Evolutionary conservation across 2,329 filamentous ascomycete species (phyloP).

Genomic region (Trichoderma citrinoviride): DNA sequence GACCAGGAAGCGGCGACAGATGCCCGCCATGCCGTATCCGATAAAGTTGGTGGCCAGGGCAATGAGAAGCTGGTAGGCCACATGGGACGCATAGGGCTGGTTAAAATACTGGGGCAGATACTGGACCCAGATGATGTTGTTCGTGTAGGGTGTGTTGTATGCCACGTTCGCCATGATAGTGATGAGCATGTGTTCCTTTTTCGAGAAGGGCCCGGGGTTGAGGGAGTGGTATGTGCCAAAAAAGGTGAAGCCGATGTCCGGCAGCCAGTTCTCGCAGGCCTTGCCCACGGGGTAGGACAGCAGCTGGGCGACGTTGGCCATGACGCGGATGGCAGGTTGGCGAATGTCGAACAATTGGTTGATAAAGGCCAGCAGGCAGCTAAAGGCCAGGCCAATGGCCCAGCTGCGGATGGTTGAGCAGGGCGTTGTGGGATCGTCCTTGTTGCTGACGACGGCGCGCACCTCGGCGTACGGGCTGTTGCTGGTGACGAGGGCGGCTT

Average conservation of each 20-base stretch:
- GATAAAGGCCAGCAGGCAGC: conserved; percentile 47
- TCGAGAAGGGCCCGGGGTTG: conserved; percentile 56
- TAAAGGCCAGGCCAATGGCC: conserved; percentile 52
- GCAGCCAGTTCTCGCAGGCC: conserved; percentile 49
- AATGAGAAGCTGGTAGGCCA: conserved; percentile 55
- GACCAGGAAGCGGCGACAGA: conserved; percentile 53
- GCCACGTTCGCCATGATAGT: conserved; percentile 62
- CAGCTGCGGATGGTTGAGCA: conserved; percentile 56
- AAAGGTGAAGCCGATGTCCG: conserved; percentile 49
- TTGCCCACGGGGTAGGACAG: conserved; percentile 56
- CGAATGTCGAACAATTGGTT: conserved; percentile 60
- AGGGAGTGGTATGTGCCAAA: conserved; percentile 47
- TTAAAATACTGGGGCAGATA: conserved; percentile 53
- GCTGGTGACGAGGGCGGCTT: conserved; percentile 53
- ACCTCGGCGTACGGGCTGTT: conserved; percentile 59
- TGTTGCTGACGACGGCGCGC: conserved; percentile 55
- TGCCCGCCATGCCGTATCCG: conserved; percentile 58
- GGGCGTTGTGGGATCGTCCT: conserved; percentile 49
- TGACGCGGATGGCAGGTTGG: conserved; percentile 53
- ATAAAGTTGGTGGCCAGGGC: conserved; percentile 56
- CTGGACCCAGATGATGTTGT: conserved; percentile 55
- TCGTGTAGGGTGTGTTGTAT: conserved; percentile 52
- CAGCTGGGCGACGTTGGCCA: conserved; percentile 55
- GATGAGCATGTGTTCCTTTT: conserved; percentile 61
- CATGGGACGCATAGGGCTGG: conserved; percentile 51